Evolutionary conservation across 495 filamentous ascomycete species (phyloP).

Genomic region (Venustampulla echinocandica): DNA sequence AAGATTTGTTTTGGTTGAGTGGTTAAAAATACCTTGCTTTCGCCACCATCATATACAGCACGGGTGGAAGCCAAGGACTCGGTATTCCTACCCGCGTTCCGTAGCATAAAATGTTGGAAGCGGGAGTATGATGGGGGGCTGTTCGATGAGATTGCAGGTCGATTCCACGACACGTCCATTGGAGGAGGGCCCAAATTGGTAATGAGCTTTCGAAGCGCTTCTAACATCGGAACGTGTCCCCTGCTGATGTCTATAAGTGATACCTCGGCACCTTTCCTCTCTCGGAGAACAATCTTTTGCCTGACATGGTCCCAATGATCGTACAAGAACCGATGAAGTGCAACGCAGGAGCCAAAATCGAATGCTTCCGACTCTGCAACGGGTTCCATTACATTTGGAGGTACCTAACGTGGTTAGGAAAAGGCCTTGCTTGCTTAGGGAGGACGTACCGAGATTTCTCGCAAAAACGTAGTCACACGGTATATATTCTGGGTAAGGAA

Average conservation of each 20-base stretch:
- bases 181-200: conserved; percentile 55
- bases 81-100: conserved; percentile 51
- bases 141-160: conserved; percentile 49
- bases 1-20: not conserved
- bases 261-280: conserved; percentile 41
- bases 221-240: conserved; percentile 38
- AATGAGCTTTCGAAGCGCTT: conserved; percentile 47
- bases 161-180: conserved; percentile 54
- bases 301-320: conserved; percentile 61
- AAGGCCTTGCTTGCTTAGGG: not conserved
- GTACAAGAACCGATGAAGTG: conserved; percentile 56
- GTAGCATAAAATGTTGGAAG: conserved; percentile 63
- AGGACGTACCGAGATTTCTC: conserved; percentile 48
- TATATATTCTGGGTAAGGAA: conserved; percentile 58
- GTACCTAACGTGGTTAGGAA: conserved; percentile 26
- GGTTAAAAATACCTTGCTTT: conserved; percentile 46
- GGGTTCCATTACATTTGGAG: conserved; percentile 29
- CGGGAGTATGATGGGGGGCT: conserved; percentile 51
- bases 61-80: conserved; percentile 50
- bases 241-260: conserved; percentile 39
- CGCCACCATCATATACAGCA: conserved; percentile 58
- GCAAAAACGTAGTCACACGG: conserved; percentile 50
- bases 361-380: conserved; percentile 41
- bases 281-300: conserved; percentile 50
- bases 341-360: conserved; percentile 58